Evolutionary conservation across 768 basidiomycete genomes (phyloP).

Genomic region (Suillus subaureus): DNA sequence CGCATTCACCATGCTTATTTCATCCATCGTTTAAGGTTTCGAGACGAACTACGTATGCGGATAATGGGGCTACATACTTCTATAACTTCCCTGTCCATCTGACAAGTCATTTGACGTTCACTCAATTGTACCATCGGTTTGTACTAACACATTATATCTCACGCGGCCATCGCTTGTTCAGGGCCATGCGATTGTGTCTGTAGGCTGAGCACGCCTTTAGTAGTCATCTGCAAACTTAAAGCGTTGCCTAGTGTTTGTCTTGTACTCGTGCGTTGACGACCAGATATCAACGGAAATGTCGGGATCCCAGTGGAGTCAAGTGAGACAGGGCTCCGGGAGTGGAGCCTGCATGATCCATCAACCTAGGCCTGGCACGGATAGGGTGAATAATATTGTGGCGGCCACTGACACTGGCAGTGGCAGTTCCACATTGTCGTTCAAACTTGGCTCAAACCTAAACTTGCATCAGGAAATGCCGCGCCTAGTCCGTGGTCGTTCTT

Average conservation of each 20-base stretch:
- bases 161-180: constrained; percentile 2
- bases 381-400: background rate
- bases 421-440: background rate
- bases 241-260: background rate
- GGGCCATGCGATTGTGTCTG: background rate
- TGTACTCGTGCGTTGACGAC: background rate
- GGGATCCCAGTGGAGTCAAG: background rate
- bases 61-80: background rate
- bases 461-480: background rate
- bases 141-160: background rate
- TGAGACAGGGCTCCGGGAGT: too few species aligned
- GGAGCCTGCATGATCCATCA: background rate
- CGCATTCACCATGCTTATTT: background rate
- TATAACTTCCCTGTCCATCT: constrained; percentile 1
- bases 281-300: background rate
- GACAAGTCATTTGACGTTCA: background rate
- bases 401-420: background rate
- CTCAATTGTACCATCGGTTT: background rate
- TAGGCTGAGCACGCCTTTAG: background rate
- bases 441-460: constrained; percentile 4
- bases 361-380: background rate
- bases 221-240: background rate
- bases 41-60: background rate
- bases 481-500: background rate
- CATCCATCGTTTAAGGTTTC: constrained; percentile 1